These are phyloP conservation scores for Cyanodermella asteris DNA, from an alignment of 2,329 filamentous ascomycete genomes.

Conservation along the genomic window DNA sequence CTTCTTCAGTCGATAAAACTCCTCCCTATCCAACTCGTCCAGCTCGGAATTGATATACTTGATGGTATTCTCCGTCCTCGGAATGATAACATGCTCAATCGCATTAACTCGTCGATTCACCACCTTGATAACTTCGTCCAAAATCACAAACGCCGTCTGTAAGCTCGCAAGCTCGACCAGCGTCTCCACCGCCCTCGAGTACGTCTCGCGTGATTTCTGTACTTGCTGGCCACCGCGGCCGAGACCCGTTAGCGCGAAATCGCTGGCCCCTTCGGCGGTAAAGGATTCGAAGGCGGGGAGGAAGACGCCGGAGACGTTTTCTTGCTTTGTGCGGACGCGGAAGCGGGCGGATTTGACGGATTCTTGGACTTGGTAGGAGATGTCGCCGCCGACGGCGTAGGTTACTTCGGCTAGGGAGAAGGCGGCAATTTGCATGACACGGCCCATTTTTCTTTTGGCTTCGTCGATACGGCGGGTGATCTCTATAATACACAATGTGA, in stretches of 20 bases:
- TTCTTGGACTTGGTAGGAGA: conserved; percentile 93
- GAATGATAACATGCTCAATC: conserved; percentile 82
- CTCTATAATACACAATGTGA: too few species aligned
- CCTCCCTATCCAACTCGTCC: conserved; percentile 90
- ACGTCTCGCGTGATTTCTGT: conserved; percentile 83
- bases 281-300: conserved; percentile 87
- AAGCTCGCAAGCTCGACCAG: conserved; percentile 85
- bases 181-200: conserved; percentile 85
- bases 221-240: conserved; percentile 97
- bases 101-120: conserved; percentile 57
- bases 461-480: conserved; percentile 96
- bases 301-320: conserved; percentile 94
- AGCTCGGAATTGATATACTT: conserved; percentile 99
- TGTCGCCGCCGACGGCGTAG: conserved; percentile 87
- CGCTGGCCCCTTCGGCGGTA: conserved; percentile 69
- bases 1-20: conserved; percentile 96
- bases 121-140: conserved; percentile 98
- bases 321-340: conserved; percentile 81
- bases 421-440: conserved; percentile 96
- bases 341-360: conserved; percentile 85
- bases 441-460: conserved; percentile 96
- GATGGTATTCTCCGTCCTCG: conserved; percentile 97
- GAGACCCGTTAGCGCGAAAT: conserved; percentile 86
- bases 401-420: conserved; percentile 96
- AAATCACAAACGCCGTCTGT: conserved; percentile 83